Evolutionary conservation across 2,329 filamentous ascomycete species (phyloP), one percentile per base, ranked within the genome.

Genomic region (Mollisia scopiformis): DNA sequence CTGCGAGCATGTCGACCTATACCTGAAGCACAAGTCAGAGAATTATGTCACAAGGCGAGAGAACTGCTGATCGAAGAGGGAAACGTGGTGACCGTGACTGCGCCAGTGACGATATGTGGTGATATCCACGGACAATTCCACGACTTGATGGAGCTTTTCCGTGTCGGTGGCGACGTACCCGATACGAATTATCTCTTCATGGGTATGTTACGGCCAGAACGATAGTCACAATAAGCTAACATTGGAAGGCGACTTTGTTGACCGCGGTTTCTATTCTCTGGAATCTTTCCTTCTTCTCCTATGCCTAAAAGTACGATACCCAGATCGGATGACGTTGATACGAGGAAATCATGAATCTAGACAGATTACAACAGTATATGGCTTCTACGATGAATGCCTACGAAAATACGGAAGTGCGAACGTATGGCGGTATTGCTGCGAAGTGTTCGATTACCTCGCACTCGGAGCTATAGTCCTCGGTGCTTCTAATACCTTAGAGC

Each of bases 381-480:
- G 94, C 64, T 98, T 98, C 80, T 98, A 98, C 79, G 94, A 98
- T 73, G 94, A 98, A 79, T 98, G 94, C 72, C 82, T 97, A 65
- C 85, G 94, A 57, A 98, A 98, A 78, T 98, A 98, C 73, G 94
- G 94, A 62, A 96, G 90, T 73, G 93, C 94, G 37, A 98, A 97
- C 71, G 94, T 98, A 1, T 98, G 94, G 94, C 85, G 92, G 57
- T 94, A 97, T 74, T 99, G 93, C 80, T 97, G 93, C 78, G 95
- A 99, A 71, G 91, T 98, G 3, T 99, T 99, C 74, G 94, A 99
- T 78, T 98, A 97, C 75, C 87, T 99, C 95, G 94, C 95, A 68
- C 86, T 99, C 66, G 97, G 94, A 66, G 95, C 95, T 68, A 88
- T 99, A 72, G 97, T 99, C 6, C 85, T 97, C n/a, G 95, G 95